These are phyloP conservation scores for Malbranchea zuffiana DNA, from an alignment of 2,329 filamentous ascomycete genomes.

Conservation along the genomic window DNA sequence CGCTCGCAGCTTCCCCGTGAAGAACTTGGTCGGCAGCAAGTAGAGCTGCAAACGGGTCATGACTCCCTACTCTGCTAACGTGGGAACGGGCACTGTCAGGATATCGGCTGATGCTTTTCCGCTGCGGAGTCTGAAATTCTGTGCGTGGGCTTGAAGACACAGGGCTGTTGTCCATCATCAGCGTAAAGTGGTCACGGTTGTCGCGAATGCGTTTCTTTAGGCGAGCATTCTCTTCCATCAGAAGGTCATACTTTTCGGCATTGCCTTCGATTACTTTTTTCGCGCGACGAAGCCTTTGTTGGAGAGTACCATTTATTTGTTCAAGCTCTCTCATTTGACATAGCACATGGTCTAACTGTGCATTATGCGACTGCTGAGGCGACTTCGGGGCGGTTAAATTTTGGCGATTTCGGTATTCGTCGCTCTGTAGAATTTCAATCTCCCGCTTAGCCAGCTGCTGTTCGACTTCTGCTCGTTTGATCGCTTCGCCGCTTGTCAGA, in stretches of 20 bases:
- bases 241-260: slow-evolving; percentile 57
- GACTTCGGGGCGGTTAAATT: slow-evolving; percentile 39
- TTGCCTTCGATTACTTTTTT: slow-evolving; percentile 70
- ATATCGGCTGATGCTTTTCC: slow-evolving; percentile 33
- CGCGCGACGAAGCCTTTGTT: slow-evolving; percentile 57
- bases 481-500: slow-evolving; percentile 72
- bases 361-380: slow-evolving; percentile 24
- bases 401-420: slow-evolving; percentile 58
- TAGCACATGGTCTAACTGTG: slow-evolving; percentile 49
- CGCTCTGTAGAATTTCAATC: slow-evolving; percentile 68
- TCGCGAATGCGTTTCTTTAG: slow-evolving; percentile 76
- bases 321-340: slow-evolving; percentile 54
- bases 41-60: slow-evolving; percentile 64
- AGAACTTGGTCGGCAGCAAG: slow-evolving; percentile 64
- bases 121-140: slow-evolving; percentile 38
- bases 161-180: slow-evolving; percentile 59
- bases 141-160: slow-evolving; percentile 48
- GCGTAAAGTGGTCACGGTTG: slow-evolving; percentile 76
- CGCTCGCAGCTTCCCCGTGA: slow-evolving; percentile 63
- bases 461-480: slow-evolving; percentile 79
- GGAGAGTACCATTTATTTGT: slow-evolving; percentile 53
- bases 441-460: slow-evolving; percentile 84
- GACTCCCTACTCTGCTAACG: slow-evolving; percentile 41
- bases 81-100: slow-evolving; percentile 31
- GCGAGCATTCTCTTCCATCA: slow-evolving; percentile 66